These are phyloP conservation scores for Scytalidium lignicola DNA, from an alignment of 2,329 filamentous ascomycete species.

Conservation along the genomic window DNA sequence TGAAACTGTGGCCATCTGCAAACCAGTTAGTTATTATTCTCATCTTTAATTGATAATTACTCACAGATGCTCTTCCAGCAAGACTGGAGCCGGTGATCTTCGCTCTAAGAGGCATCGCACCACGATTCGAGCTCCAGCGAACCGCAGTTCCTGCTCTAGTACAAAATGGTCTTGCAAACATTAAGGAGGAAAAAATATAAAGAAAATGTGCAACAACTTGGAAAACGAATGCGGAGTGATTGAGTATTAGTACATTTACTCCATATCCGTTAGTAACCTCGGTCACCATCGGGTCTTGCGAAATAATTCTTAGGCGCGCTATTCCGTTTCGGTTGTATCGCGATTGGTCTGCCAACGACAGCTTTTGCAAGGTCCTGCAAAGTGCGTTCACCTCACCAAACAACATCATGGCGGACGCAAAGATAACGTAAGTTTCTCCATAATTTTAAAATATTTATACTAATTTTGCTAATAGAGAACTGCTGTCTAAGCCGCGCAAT, in stretches of 20 bases:
- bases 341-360: slow-evolving; percentile 17
- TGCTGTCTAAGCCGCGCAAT: slow-evolving; percentile 80
- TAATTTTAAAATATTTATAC: slow-evolving; percentile 6
- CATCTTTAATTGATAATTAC: slow-evolving; percentile 14
- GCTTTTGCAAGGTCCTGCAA: slow-evolving; percentile 5
- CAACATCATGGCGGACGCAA: slow-evolving; percentile 56
- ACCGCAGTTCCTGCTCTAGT: slow-evolving; percentile 49
- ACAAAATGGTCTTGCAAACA: slow-evolving; percentile 53
- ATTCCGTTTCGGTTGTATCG: slow-evolving; percentile 14
- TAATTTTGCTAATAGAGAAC: slow-evolving; percentile 55
- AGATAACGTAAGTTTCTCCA: slow-evolving; percentile 56
- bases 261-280: background rate
- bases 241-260: slow-evolving; percentile 8
- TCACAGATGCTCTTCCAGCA: slow-evolving; percentile 47
- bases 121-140: slow-evolving; percentile 37
- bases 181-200: slow-evolving; percentile 32
- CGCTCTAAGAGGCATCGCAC: slow-evolving; percentile 73
- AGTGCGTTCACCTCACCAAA: slow-evolving; percentile 13
- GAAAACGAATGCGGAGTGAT: slow-evolving; percentile 10
- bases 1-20: slow-evolving; percentile 34
- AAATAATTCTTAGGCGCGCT: slow-evolving; percentile 8
- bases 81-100: slow-evolving; percentile 62
- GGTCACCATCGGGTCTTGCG: background rate
- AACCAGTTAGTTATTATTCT: slow-evolving; percentile 11
- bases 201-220: slow-evolving; percentile 4